Evolutionary conservation across 129 eudicot genomes (phyloP).

Genomic region (Arctium lappa): DNA sequence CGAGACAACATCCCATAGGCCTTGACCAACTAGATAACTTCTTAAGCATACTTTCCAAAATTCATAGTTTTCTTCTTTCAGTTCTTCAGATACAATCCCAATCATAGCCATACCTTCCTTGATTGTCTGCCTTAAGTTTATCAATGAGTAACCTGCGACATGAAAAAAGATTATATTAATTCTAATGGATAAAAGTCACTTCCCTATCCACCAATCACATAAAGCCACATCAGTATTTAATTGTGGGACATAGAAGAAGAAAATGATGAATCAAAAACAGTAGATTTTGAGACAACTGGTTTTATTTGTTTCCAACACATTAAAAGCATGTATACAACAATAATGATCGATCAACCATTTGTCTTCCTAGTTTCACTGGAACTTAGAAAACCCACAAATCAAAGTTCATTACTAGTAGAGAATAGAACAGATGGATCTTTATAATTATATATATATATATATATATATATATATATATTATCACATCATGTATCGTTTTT

Average conservation of each 20-base stretch:
- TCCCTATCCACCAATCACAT: background rate
- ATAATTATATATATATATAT: too few relatives aligned
- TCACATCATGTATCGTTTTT: background rate
- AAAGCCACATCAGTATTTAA: background rate
- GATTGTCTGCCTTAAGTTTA: background rate
- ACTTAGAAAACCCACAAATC: background rate
- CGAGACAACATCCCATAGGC: slow-evolving; percentile 44
- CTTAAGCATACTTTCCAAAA: slow-evolving; percentile 46
- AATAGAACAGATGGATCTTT: background rate
- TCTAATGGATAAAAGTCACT: background rate
- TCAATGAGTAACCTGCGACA: background rate
- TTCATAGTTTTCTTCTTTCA: slow-evolving; percentile 54
- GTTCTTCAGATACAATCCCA: slow-evolving; percentile 40
- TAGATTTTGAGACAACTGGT: background rate
- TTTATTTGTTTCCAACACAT: background rate
- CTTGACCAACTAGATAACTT: slow-evolving; percentile 48
- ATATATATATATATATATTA: too few relatives aligned
- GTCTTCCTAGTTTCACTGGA: background rate
- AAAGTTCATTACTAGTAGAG: background rate
- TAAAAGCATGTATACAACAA: background rate
- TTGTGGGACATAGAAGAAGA: background rate
- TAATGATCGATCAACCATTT: too few relatives aligned
- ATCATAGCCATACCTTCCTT: slow-evolving; percentile 20
- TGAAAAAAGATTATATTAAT: too few relatives aligned
- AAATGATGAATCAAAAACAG: background rate